Evolutionary conservation across 2,329 filamentous ascomycete genomes (phyloP), one percentile per base, ranked within the genome.

Genomic region (Colletotrichum acutatum): DNA sequence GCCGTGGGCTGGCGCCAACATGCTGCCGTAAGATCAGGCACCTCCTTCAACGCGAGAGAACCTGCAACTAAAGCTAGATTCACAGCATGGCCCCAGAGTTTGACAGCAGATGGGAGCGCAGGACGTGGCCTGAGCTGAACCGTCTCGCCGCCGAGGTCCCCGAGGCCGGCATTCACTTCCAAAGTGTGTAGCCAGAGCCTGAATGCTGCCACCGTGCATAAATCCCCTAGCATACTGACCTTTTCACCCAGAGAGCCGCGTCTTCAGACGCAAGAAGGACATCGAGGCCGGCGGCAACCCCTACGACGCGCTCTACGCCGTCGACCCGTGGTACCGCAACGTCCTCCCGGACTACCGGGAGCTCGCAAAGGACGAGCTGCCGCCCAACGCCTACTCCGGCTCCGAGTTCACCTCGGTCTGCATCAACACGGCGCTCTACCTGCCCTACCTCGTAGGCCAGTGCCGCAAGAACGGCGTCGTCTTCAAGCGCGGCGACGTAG

Each of bases 1-100:
- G 2, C 93, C 93, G 0, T 95, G 93, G 93, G 93, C 93, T 4
- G 93, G 93, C 32, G 93, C 93, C 75, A 94, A 95, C 78, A 92
- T 90, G 77, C 79, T 92, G 66, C 93, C 93, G 90, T 92, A 78
- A 73, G 90, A 30, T 49, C 42, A 22, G 8, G 42, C 8, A 60
- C 12, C 4, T 28, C 62, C 0, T 30, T 5, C 19, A 59, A 26
- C 46, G n/a, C 66, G n/a, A 56, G 58, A 34, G 2, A 12, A 12
- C 1, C 19, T 1, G 22, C 4, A 4, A 62, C 57, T 70, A n/a
- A 73, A n/a, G 4, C 26, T 3, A 28, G 8, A 16, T 1, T 28
- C 16, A 2, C 67, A 84, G 82, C 8, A 84, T 85, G 82, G 77
- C 79, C 3, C 72, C 75, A 1, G 77, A 78, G 14, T 76, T 77